A percentile compares a stretch with the other conserved stretches of the same genome.
Evolutionary conservation across 2,329 filamentous ascomycete species (phyloP).

Genomic region (Botryotinia narcissicola): DNA sequence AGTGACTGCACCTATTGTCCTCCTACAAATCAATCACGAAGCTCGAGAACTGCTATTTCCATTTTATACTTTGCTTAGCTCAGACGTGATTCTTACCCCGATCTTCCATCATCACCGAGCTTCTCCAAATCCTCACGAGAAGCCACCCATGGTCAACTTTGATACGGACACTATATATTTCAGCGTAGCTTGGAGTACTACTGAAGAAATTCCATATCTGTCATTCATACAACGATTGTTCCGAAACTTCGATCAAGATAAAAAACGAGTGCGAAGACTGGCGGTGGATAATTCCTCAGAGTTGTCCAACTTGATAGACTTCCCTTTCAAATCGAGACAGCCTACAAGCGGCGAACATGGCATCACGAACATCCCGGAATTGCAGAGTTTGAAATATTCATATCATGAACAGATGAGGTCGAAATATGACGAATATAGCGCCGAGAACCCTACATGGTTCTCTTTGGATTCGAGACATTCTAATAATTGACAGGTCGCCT

Average conservation of each 20-base stretch:
- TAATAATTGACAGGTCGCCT: background rate
- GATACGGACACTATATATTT: background rate
- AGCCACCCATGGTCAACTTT: background rate
- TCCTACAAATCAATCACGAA: background rate
- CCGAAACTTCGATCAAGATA: background rate
- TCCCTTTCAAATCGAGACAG: background rate
- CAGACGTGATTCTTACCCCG: background rate
- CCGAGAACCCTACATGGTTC: background rate
- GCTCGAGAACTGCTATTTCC: background rate
- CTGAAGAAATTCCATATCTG: background rate
- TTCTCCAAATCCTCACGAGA: background rate
- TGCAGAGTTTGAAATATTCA: background rate
- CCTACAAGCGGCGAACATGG: background rate
- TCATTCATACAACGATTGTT: constrained; percentile 1
- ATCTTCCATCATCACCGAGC: background rate
- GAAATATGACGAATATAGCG: background rate
- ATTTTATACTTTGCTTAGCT: background rate
- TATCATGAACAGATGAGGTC: background rate
- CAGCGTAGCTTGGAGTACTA: constrained; percentile 2
- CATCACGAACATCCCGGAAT: background rate
- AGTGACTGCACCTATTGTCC: background rate
- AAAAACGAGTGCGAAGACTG: background rate
- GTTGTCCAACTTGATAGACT: background rate
- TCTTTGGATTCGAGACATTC: background rate
- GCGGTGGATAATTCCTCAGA: background rate